Conservation (phyloP, 2,329 filamentous ascomycete genomes). For the Thermothelomyces thermophilus region DNA sequence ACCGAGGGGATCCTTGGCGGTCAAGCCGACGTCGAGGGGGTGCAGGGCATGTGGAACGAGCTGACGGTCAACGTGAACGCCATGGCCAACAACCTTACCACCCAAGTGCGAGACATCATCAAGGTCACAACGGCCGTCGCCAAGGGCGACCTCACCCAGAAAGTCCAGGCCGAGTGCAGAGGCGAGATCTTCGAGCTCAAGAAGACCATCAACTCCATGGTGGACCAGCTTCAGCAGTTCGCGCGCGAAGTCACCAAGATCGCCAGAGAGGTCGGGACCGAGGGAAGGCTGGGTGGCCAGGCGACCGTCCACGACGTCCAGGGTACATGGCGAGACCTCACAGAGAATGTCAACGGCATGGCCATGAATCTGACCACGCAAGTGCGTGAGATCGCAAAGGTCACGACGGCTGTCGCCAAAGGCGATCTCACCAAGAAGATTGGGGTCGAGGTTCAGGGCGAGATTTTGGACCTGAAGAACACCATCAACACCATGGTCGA, state of each 20-base stretch:
- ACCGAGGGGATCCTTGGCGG: conserved; percentile 78
- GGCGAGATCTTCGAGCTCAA: conserved; percentile 93
- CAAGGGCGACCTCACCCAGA: conserved; percentile 88
- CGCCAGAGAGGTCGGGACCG: conserved; percentile 91
- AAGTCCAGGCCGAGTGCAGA: conserved; percentile 86
- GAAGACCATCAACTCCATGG: conserved; percentile 98
- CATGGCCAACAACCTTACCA: conserved; percentile 82
- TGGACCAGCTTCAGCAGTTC: conserved; percentile 94
- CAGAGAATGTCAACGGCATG: conserved; percentile 96
- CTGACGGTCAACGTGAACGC: conserved; percentile 80
- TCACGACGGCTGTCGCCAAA: conserved; percentile 89
- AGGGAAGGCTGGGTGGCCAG: conserved; percentile 88
- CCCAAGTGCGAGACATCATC: conserved; percentile 91
- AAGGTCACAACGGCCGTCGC: conserved; percentile 67
- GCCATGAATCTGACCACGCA: conserved; percentile 96
- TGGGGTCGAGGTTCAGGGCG: conserved; percentile 83
- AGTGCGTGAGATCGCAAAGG: conserved; percentile 93
- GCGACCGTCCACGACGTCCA: conserved; percentile 94
- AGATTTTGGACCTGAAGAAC: conserved; percentile 91
- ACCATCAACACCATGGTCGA: conserved; percentile 99
- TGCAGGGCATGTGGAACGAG: conserved; percentile 85
- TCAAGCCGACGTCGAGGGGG: conserved; percentile 75
- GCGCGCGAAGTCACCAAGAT: conserved; percentile 96
- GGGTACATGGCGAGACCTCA: conserved; percentile 94
- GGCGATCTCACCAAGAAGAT: conserved; percentile 96